A percentile compares a stretch with the other conserved stretches of the same genome.
Evolutionary conservation across 371 early-diverging fungal species (phyloP).

Genomic region (Syncephalis fuscata): DNA sequence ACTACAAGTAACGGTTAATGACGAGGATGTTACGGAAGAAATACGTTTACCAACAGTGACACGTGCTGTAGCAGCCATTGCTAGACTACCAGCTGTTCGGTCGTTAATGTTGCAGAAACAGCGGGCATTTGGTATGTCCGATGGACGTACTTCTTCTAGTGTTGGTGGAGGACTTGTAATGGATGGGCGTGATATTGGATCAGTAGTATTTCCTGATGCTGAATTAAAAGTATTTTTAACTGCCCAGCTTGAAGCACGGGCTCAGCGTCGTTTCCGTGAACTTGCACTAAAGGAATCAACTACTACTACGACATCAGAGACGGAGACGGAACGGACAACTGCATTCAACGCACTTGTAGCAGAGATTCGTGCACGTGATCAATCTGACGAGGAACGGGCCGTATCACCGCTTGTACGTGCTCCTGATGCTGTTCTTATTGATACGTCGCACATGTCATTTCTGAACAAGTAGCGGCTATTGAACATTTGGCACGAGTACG

Average conservation of each 20-base stretch:
- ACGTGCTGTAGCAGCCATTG: conserved; percentile 42
- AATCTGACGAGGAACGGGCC: conserved; percentile 51
- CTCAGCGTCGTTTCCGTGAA: conserved; percentile 58
- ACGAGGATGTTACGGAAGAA: conserved; percentile 40
- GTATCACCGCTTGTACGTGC: conserved; percentile 69
- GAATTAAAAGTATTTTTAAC: conserved; percentile 78
- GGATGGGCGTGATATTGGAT: conserved; percentile 93
- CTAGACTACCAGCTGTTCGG: conserved; percentile 46
- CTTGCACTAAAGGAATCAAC: conserved; percentile 15
- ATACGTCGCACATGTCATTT: conserved; percentile 58
- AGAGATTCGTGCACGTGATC: conserved; percentile 56
- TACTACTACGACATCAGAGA: no score
- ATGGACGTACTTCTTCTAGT: neutral
- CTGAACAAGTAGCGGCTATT: conserved; percentile 58
- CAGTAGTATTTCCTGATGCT: conserved; percentile 75
- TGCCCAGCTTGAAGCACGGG: conserved; percentile 57
- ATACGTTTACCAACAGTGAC: conserved; percentile 51
- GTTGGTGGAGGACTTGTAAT: conserved; percentile 85
- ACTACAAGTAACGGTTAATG: conserved; percentile 30
- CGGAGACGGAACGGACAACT: conserved; percentile 3
- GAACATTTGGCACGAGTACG: conserved; percentile 22
- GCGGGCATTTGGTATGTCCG: conserved; percentile 21
- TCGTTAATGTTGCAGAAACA: conserved; percentile 42
- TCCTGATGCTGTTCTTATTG: conserved; percentile 63
- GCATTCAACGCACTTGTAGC: conserved; percentile 30